Conservation (phyloP, 306 rosid genomes). For the Cucumis cinereus region DNA sequence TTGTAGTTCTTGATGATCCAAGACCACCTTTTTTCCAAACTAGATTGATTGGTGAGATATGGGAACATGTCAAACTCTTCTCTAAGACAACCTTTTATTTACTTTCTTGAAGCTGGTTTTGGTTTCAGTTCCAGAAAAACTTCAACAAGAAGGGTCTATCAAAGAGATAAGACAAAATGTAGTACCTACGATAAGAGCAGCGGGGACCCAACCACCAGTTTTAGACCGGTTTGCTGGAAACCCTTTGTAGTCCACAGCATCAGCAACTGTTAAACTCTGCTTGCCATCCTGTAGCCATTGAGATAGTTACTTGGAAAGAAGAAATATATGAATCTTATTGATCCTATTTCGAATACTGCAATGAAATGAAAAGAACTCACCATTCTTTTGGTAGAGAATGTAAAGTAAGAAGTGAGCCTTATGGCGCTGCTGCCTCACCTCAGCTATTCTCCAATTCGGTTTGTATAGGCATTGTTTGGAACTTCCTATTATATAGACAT, state of each 20-base stretch:
- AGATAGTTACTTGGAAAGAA: background rate
- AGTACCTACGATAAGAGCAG: slow-evolving; percentile 68
- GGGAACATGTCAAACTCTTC: background rate
- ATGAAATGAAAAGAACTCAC: background rate
- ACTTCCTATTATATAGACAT: slow-evolving; percentile 46
- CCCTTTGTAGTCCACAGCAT: slow-evolving; percentile 72
- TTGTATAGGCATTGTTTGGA: slow-evolving; percentile 20
- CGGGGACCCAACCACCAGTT: slow-evolving; percentile 88
- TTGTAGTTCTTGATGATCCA: background rate
- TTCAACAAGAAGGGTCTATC: background rate
- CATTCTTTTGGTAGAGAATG: slow-evolving; percentile 2
- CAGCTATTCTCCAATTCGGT: slow-evolving; percentile 14
- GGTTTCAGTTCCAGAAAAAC: slow-evolving; percentile 1
- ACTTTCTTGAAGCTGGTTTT: background rate
- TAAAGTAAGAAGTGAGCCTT: background rate
- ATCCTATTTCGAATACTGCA: background rate
- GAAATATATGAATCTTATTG: background rate
- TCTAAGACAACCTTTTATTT: background rate
- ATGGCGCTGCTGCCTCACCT: background rate
- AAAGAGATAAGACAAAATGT: background rate
- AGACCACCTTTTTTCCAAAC: background rate
- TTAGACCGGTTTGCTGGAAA: slow-evolving; percentile 58
- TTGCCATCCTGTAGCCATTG: slow-evolving; percentile 41
- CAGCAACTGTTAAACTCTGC: slow-evolving; percentile 51
- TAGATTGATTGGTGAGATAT: background rate